Evolutionary conservation across 2,329 filamentous ascomycete genomes (phyloP).

Genomic region (Penicillium sp.): DNA sequence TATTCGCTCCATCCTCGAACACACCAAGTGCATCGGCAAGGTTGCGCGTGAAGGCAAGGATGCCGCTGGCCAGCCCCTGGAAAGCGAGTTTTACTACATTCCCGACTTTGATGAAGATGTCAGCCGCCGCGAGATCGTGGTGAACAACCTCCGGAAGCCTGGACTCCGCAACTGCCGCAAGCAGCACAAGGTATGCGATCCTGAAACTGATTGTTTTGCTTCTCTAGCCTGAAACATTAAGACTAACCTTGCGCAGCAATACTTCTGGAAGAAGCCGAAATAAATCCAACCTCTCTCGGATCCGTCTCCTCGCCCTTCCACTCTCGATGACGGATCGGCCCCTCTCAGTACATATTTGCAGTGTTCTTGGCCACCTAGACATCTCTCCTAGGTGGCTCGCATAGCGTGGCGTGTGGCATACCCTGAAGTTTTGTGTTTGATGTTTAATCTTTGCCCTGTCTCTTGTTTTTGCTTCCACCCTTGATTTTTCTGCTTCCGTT

Average conservation of each 20-base stretch:
- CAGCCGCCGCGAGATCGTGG: slow-evolving; percentile 76
- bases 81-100: slow-evolving; percentile 97
- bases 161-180: slow-evolving; percentile 88
- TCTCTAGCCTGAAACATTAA: slow-evolving; percentile 1
- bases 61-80: slow-evolving; percentile 86
- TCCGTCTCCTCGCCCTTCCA: background rate
- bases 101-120: slow-evolving; percentile 82
- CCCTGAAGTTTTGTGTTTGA: slow-evolving; percentile 34
- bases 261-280: slow-evolving; percentile 69
- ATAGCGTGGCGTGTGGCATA: slow-evolving; percentile 49
- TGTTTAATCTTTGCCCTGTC: slow-evolving; percentile 9
- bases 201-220: background rate
- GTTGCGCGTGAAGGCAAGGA: slow-evolving; percentile 92
- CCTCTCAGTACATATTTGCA: slow-evolving; percentile 41
- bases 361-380: slow-evolving; percentile 29
- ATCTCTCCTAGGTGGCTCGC: slow-evolving; percentile 32
- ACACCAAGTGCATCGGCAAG: slow-evolving; percentile 78
- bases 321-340: slow-evolving; percentile 13
- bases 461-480: slow-evolving; percentile 11
- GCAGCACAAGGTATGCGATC: slow-evolving; percentile 82
- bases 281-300: slow-evolving; percentile 25
- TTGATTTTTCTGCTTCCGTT: slow-evolving; percentile 7
- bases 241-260: slow-evolving; percentile 58
- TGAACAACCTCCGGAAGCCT: slow-evolving; percentile 83
- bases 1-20: slow-evolving; percentile 72